Evolutionary conservation across 805 yeast species (phyloP).

Genomic region (Saccharomycopsis microspora): DNA sequence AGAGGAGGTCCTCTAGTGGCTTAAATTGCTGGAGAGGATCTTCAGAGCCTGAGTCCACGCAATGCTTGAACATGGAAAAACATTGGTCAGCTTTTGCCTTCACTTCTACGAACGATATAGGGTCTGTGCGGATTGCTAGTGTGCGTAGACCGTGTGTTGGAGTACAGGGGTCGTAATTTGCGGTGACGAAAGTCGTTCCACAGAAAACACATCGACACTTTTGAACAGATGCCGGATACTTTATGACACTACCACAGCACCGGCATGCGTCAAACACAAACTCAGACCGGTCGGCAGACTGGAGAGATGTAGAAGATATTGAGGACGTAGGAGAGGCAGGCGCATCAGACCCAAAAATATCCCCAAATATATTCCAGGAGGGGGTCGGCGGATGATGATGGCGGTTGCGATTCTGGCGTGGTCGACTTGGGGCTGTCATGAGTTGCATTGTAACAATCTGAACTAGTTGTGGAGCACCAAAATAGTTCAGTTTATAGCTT

Average conservation of each 20-base stretch:
- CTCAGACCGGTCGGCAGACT: constrained; percentile 5
- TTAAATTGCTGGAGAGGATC: constrained; percentile 24
- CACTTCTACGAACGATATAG: constrained; percentile 24
- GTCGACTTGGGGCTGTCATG: no score
- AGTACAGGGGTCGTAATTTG: constrained; percentile 11
- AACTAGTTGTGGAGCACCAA: no score
- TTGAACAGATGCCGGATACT: constrained; percentile 24
- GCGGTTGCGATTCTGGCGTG: no score
- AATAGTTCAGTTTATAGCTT: no score
- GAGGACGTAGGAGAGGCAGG: constrained; percentile 12
- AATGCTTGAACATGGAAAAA: constrained; percentile 17
- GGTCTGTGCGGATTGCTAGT: constrained; percentile 14
- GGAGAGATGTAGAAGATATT: constrained; percentile 9
- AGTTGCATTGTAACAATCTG: no score
- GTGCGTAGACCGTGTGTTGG: constrained; percentile 8
- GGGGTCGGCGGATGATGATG: no score
- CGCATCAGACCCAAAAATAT: neutral
- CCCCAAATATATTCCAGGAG: no score
- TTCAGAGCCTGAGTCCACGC: neutral
- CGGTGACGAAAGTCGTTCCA: constrained; percentile 19
- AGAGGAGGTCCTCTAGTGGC: constrained; percentile 40
- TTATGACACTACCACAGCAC: constrained; percentile 36
- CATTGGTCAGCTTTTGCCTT: constrained; percentile 27
- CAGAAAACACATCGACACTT: constrained; percentile 55
- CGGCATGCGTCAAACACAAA: constrained; percentile 23